Percentiles rank a stretch among this genome's conserved stretches.
phyloP scores from a whole-genome alignment of 768 basidiomycete genomes.

The Termitomyces titanicus region DNA sequence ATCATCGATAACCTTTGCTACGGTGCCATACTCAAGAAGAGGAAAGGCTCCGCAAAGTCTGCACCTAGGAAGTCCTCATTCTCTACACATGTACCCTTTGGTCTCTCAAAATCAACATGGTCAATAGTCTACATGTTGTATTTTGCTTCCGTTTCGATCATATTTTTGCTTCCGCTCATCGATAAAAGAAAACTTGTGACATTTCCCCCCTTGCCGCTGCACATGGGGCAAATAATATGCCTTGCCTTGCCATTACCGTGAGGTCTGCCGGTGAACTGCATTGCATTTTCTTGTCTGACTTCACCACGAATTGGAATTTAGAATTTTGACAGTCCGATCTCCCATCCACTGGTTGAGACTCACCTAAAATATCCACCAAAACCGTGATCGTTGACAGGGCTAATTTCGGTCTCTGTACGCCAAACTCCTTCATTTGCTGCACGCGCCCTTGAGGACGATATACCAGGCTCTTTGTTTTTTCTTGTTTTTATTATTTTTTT shows the following conservation, averaged over 20 bases:
- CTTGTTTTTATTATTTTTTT: conserved; percentile 13
- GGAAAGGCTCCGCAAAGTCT: neutral
- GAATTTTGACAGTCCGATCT: conserved; percentile 15
- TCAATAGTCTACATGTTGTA: neutral
- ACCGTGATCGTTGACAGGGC: conserved; percentile 7
- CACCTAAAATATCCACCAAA: conserved; percentile 7
- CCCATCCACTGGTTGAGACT: conserved; percentile 10
- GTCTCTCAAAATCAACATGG: neutral
- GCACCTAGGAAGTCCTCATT: neutral
- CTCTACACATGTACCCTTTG: neutral
- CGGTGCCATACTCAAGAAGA: neutral
- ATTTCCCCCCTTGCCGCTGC: neutral
- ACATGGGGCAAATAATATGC: neutral
- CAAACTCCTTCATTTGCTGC: conserved; percentile 10
- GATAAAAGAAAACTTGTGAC: neutral
- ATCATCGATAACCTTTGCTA: conserved; percentile 30
- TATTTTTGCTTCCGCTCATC: conserved; percentile 7
- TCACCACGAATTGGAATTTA: conserved; percentile 17
- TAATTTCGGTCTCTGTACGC: conserved; percentile 16
- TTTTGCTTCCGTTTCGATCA: conserved; percentile 15
- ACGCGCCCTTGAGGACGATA: conserved; percentile 17
- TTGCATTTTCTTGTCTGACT: conserved; percentile 1
- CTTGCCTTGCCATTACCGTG: neutral
- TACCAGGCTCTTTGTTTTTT: conserved; percentile 15
- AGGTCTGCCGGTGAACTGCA: neutral